Evolutionary conservation across 441 rosid genomes (phyloP).

Genomic region (Gossypium lobatum): DNA sequence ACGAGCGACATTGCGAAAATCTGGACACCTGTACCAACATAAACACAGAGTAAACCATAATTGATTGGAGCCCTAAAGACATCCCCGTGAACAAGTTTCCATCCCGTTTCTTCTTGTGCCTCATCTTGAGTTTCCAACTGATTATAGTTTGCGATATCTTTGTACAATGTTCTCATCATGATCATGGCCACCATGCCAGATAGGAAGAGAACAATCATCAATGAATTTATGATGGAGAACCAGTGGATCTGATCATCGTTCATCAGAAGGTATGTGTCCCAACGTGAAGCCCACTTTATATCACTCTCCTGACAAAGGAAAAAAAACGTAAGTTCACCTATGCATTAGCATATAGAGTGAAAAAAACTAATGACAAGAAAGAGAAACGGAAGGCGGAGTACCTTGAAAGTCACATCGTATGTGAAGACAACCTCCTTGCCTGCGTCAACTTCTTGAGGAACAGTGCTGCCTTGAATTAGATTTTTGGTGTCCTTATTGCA

Average conservation of each 20-base stretch:
- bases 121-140: conserved; percentile 94
- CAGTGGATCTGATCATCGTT: conserved; percentile 96
- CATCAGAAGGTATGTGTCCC: conserved; percentile 96
- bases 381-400: conserved; percentile 17
- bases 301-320: too few species aligned
- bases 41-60: conserved; percentile 73
- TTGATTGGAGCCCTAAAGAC: conserved; percentile 82
- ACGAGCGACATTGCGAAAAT: conserved; percentile 86
- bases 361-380: neutral
- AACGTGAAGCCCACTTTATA: conserved; percentile 98
- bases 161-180: conserved; percentile 92
- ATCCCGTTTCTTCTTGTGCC: conserved; percentile 95
- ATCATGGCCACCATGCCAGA: conserved; percentile 99
- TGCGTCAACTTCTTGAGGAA: conserved; percentile 74
- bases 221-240: conserved; percentile 92
- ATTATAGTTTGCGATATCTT: conserved; percentile 86
- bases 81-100: conserved; percentile 98
- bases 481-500: conserved; percentile 86
- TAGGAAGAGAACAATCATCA: conserved; percentile 91
- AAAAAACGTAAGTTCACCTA: too few species aligned
- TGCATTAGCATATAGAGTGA: neutral
- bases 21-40: conserved; percentile 92
- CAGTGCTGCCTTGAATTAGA: conserved; percentile 70
- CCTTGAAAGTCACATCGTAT: conserved; percentile 86
- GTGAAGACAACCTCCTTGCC: conserved; percentile 77